phyloP scores from a whole-genome alignment of 106 monocot genomes.

The Agapanthus africanus region DNA sequence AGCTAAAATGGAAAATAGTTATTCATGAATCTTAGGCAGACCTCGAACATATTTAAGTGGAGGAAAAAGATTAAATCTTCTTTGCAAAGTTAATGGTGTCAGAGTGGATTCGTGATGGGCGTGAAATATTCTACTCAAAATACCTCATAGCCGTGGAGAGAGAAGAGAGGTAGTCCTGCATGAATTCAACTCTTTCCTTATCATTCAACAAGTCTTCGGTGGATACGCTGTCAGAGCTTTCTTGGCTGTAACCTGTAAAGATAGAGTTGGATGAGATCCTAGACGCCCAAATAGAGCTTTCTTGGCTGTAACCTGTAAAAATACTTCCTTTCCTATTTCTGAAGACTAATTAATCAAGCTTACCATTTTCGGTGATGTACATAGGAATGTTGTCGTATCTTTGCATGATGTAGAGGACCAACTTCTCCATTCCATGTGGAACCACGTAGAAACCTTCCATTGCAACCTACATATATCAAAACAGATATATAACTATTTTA shows the following conservation, averaged over 20 bases:
- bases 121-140: neutral
- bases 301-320: too few species aligned
- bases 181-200: constrained; percentile 22
- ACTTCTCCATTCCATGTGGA: constrained; percentile 52
- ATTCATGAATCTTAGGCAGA: too few species aligned
- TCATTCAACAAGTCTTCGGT: constrained; percentile 33
- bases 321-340: too few species aligned
- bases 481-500: neutral
- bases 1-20: too few species aligned
- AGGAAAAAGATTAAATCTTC: too few species aligned
- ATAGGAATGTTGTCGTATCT: constrained; percentile 65
- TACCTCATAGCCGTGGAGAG: constrained; percentile 44
- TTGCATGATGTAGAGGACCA: constrained; percentile 33
- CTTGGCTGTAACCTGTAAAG: constrained; percentile 34
- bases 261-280: neutral
- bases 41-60: too few species aligned
- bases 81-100: too few species aligned
- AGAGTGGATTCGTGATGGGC: neutral
- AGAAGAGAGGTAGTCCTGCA: constrained; percentile 27
- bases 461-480: constrained; percentile 28
- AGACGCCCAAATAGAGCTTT: too few species aligned
- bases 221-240: constrained; percentile 9
- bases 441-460: constrained; percentile 25
- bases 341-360: neutral
- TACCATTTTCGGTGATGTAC: constrained; percentile 32